These are phyloP conservation scores for Allomyces arbusculus DNA, from an alignment of 192 early-diverging fungal genomes.

Conservation along the genomic window DNA sequence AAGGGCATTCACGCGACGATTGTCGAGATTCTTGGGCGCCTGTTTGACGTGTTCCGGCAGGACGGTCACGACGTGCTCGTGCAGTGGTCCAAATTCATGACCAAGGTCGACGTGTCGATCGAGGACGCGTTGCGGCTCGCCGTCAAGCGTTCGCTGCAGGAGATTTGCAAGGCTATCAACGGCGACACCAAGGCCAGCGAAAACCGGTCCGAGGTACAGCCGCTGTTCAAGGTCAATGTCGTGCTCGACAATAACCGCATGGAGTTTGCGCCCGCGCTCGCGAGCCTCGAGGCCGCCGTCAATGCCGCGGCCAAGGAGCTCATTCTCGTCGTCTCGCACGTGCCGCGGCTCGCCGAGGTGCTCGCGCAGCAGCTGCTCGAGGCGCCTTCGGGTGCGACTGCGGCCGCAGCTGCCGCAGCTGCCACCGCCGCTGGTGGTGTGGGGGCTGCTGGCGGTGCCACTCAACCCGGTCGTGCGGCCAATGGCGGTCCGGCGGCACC, in stretches of 20 bases:
- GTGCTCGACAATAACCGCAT: slow-evolving; percentile 35
- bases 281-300: slow-evolving; percentile 28
- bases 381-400: slow-evolving; percentile 6
- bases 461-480: not conserved
- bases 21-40: slow-evolving; percentile 2
- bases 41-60: slow-evolving; percentile 20
- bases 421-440: no score
- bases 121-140: slow-evolving; percentile 29
- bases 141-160: slow-evolving; percentile 30
- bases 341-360: slow-evolving; percentile 21
- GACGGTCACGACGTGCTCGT: slow-evolving; percentile 34
- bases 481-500: not conserved
- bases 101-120: slow-evolving; percentile 27
- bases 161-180: slow-evolving; percentile 38
- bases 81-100: slow-evolving; percentile 31
- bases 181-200: slow-evolving; percentile 32
- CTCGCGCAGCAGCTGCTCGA: slow-evolving; percentile 4
- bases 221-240: slow-evolving; percentile 43
- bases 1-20: slow-evolving; percentile 21
- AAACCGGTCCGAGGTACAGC: slow-evolving; percentile 24
- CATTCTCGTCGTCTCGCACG: slow-evolving; percentile 30
- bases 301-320: slow-evolving; percentile 29
- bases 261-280: slow-evolving; percentile 33
- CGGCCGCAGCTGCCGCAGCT: not conserved
- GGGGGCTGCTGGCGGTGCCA: slow-evolving; percentile 5